phyloP scores from a whole-genome alignment of 2,329 filamentous ascomycete species.

The Pseudogymnoascus sp. region DNA sequence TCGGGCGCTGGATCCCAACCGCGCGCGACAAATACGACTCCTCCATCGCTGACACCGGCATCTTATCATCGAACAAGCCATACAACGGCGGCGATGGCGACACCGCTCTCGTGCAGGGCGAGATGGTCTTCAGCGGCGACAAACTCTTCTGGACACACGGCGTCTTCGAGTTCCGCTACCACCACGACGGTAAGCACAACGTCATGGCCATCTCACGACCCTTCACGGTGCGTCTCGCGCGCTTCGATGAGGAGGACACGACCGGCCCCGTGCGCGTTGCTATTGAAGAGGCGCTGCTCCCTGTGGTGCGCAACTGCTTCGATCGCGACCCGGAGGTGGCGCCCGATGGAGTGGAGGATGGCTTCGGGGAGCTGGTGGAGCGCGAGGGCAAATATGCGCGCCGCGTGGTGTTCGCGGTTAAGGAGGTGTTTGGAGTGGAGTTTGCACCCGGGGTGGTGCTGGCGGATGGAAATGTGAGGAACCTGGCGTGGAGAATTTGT shows the following conservation, averaged over 20 bases:
- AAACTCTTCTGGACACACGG: conserved; percentile 97
- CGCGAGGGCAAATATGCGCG: conserved; percentile 82
- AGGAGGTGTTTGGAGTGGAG: conserved; percentile 95
- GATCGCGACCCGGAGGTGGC: conserved; percentile 88
- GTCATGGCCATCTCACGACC: conserved; percentile 91
- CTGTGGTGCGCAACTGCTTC: conserved; percentile 83
- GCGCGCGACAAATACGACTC: conserved; percentile 70
- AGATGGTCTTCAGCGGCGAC: conserved; percentile 82
- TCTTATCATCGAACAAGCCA: conserved; percentile 60
- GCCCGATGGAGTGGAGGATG: conserved; percentile 67
- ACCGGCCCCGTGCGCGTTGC: conserved; percentile 57
- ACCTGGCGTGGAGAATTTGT: conserved; percentile 88
- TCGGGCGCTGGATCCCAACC: conserved; percentile 83
- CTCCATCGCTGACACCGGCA: conserved; percentile 64
- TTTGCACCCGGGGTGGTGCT: conserved; percentile 88
- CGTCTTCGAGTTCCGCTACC: conserved; percentile 94
- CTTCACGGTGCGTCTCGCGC: conserved; percentile 79
- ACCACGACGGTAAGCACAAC: conserved; percentile 85
- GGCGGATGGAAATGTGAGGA: conserved; percentile 82
- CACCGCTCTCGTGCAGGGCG: conserved; percentile 58
- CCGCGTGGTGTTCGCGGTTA: conserved; percentile 86
- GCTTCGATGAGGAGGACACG: conserved; percentile 68
- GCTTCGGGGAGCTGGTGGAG: conserved; percentile 78
- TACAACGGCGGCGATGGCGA: conserved; percentile 36
- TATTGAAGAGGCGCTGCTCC: conserved; percentile 70